Conservation (phyloP, 371 early-diverging fungal species). For the Mortierella sp. region DNA sequence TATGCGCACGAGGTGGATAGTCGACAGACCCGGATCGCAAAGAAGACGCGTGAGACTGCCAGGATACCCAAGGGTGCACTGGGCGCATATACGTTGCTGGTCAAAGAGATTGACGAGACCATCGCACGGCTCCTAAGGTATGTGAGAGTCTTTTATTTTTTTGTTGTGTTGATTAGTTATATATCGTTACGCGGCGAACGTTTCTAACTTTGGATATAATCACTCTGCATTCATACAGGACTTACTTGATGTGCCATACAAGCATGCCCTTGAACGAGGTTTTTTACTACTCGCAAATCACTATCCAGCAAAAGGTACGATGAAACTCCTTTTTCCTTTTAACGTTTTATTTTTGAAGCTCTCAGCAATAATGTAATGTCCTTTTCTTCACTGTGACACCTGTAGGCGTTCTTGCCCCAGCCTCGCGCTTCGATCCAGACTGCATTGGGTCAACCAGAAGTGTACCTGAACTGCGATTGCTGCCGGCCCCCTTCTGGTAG, state of each 20-base stretch:
- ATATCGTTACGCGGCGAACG: too few relatives aligned
- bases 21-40: constrained; percentile 66
- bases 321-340: background rate
- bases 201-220: background rate
- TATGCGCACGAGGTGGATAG: constrained; percentile 30
- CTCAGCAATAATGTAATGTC: background rate
- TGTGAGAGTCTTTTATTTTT: background rate
- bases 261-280: constrained; percentile 76
- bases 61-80: constrained; percentile 45
- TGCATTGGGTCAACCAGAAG: constrained; percentile 79
- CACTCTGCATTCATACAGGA: constrained; percentile 37
- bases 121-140: constrained; percentile 60
- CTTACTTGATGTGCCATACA: constrained; percentile 67
- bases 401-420: constrained; percentile 84
- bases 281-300: constrained; percentile 77
- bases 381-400: background rate
- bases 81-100: constrained; percentile 55
- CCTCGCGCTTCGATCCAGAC: constrained; percentile 87
- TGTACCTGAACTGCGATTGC: constrained; percentile 85
- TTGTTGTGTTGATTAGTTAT: background rate
- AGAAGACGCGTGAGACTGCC: constrained; percentile 56
- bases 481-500: constrained; percentile 60
- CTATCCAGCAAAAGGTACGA: constrained; percentile 77
- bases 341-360: background rate
- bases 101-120: constrained; percentile 66